A percentile compares a stretch with the other conserved stretches of the same genome.
Conservation (phyloP, 345 rosid species). For the Citrus australasica region DNA sequence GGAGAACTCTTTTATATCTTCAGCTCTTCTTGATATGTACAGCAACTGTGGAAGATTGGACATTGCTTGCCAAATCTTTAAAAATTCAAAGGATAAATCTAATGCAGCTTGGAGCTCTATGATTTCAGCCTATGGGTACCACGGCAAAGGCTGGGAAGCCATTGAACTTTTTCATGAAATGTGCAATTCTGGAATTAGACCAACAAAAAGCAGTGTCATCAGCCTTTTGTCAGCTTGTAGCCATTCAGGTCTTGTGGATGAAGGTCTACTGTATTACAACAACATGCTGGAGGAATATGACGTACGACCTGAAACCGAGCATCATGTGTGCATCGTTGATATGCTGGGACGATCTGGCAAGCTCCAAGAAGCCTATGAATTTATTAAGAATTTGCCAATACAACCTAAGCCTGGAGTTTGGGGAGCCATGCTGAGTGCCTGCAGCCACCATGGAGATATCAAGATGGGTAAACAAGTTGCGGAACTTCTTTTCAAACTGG, state of each 20-base stretch:
- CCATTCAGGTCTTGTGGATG: constrained; percentile 45
- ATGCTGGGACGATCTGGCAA: constrained; percentile 59
- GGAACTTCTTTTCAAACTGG: constrained; percentile 48
- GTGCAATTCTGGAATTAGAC: constrained; percentile 25
- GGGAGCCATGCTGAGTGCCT: constrained; percentile 61
- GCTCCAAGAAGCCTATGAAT: constrained; percentile 48
- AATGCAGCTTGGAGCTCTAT: constrained; percentile 45
- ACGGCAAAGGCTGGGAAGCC: constrained; percentile 47
- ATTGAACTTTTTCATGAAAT: constrained; percentile 42
- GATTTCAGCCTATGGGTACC: constrained; percentile 54
- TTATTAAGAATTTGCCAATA: constrained; percentile 30
- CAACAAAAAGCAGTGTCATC: constrained; percentile 47
- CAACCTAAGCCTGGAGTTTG: constrained; percentile 41
- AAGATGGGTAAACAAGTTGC: constrained; percentile 48
- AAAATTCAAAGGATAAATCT: constrained; percentile 29
- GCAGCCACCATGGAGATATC: constrained; percentile 41
- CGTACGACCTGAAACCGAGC: constrained; percentile 44
- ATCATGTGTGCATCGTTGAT: constrained; percentile 44
- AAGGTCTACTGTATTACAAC: constrained; percentile 42
- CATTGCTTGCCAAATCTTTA: constrained; percentile 34
- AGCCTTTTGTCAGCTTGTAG: constrained; percentile 54
- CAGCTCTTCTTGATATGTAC: constrained; percentile 58
- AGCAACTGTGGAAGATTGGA: constrained; percentile 50
- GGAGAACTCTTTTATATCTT: constrained; percentile 37
- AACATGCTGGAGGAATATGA: constrained; percentile 37